phyloP scores from a whole-genome alignment of 176 grass and related monocot species.

The Cenchrus fungigraminus region DNA sequence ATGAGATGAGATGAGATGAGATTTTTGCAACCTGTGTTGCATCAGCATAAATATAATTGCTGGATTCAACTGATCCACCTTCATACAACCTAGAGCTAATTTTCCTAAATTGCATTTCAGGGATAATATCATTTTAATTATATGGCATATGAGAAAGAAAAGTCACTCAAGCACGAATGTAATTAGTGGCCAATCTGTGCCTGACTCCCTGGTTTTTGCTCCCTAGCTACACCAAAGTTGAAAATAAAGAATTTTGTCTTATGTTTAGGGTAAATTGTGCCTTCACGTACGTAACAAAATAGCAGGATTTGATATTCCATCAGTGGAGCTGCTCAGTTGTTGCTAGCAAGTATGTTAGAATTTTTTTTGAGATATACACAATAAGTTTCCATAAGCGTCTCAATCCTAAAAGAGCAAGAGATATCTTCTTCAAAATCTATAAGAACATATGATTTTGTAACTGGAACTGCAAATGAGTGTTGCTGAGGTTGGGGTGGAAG shows the following conservation, averaged over 20 bases:
- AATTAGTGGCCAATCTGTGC: background rate
- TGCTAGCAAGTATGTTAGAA: background rate
- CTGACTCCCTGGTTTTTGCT: background rate
- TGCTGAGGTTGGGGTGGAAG: background rate
- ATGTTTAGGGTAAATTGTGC: no score
- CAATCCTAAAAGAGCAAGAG: background rate
- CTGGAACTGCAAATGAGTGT: background rate
- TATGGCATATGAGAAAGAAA: background rate
- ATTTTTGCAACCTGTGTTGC: background rate
- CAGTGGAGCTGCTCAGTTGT: background rate
- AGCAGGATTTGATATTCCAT: background rate
- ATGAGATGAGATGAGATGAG: background rate
- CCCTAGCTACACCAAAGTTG: no score
- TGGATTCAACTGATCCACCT: background rate
- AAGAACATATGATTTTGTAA: background rate
- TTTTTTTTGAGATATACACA: background rate
- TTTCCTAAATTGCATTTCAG: background rate
- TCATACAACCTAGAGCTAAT: background rate
- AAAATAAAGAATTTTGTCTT: no score
- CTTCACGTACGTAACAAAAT: background rate
- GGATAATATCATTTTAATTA: background rate
- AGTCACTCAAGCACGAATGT: background rate
- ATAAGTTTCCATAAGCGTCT: no score
- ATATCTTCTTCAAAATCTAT: background rate
- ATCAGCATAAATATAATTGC: background rate